phyloP scores from a whole-genome alignment of 2,329 filamentous ascomycete genomes.

The Fusarium penzigii region DNA sequence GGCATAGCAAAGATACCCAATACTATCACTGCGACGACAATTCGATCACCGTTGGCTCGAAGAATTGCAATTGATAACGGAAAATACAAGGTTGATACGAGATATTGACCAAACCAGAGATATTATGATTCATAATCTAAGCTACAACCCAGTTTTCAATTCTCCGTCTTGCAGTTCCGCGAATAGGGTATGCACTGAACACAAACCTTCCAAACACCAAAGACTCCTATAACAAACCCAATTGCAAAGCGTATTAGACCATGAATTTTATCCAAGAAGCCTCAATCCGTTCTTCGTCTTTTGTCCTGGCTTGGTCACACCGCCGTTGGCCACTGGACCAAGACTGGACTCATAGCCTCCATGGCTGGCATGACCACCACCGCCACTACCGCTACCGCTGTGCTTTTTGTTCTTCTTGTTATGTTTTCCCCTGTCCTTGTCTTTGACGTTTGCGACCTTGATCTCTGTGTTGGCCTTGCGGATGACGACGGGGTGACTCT shows the following conservation, averaged over 20 bases:
- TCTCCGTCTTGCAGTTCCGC: background rate
- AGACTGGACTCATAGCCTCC: conserved; percentile 51
- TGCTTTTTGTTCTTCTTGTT: conserved; percentile 41
- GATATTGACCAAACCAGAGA: background rate
- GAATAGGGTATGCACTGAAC: conserved; percentile 7
- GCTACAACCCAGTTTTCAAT: background rate
- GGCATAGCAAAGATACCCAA: conserved; percentile 24
- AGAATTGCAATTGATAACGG: background rate
- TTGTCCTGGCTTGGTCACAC: conserved; percentile 62
- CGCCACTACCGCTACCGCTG: conserved; percentile 30
- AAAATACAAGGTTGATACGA: background rate
- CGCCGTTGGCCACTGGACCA: conserved; percentile 50
- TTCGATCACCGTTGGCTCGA: conserved; percentile 1
- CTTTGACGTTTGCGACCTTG: conserved; percentile 70
- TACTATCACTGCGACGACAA: conserved; percentile 16
- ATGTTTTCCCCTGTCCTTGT: conserved; percentile 49
- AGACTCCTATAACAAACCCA: conserved; percentile 8
- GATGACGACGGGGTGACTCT: conserved; percentile 88
- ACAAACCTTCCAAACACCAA: conserved; percentile 20
- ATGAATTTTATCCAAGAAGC: conserved; percentile 52
- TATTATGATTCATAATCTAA: background rate
- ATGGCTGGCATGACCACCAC: conserved; percentile 28
- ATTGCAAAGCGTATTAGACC: background rate
- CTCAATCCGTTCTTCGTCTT: conserved; percentile 69
- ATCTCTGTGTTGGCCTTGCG: conserved; percentile 91